Conservation (phyloP, 441 rosid genomes). For the Rhodomyrtus psidioides region DNA sequence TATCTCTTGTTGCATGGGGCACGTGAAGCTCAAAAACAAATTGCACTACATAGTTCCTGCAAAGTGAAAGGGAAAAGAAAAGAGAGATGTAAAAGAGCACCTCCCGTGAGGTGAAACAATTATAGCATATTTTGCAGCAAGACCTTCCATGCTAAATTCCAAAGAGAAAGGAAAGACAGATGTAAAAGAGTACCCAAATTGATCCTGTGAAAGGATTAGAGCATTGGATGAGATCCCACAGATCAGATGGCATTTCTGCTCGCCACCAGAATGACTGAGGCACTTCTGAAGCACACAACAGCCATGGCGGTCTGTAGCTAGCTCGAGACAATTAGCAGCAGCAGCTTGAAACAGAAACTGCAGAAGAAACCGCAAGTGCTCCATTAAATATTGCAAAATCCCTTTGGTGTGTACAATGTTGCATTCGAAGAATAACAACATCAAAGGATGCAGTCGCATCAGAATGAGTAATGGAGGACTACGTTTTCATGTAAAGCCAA, state of each 20-base stretch:
- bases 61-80: background rate
- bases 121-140: background rate
- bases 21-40: slow-evolving; percentile 59
- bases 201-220: slow-evolving; percentile 70
- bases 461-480: background rate
- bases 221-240: slow-evolving; percentile 57
- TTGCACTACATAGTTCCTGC: slow-evolving; percentile 85
- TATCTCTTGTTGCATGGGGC: slow-evolving; percentile 50
- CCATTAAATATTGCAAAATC: background rate
- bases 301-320: slow-evolving; percentile 79
- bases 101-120: background rate
- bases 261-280: slow-evolving; percentile 48
- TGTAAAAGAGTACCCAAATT: slow-evolving; percentile 48
- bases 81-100: background rate
- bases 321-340: slow-evolving; percentile 53
- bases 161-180: background rate
- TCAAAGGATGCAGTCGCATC: background rate
- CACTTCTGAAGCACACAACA: slow-evolving; percentile 87
- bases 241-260: slow-evolving; percentile 42
- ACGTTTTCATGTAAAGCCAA: background rate
- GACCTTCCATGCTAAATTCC: background rate
- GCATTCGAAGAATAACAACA: background rate
- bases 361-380: slow-evolving; percentile 1
- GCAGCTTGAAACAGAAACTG: slow-evolving; percentile 52
- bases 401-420: background rate